phyloP scores from a whole-genome alignment of 2,329 filamentous ascomycete species.

The Xylariaceae sp. region DNA sequence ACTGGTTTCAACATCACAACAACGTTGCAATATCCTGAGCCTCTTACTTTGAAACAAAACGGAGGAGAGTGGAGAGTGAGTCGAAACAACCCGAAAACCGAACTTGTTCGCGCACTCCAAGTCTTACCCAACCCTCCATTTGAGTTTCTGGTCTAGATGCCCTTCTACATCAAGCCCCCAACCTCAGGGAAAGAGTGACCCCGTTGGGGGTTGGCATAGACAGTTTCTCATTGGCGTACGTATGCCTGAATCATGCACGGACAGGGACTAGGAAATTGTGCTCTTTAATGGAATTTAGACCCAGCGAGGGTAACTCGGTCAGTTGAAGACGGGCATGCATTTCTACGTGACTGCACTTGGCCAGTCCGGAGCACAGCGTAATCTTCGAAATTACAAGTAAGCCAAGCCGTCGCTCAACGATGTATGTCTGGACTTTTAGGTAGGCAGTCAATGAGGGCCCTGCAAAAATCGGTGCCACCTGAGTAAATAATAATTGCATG shows the following conservation, averaged over 20 bases:
- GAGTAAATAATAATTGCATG: no score
- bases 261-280: not conserved
- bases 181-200: slow-evolving; percentile 1
- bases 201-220: not conserved
- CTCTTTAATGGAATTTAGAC: no score
- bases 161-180: no score
- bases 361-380: no score
- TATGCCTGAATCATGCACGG: slow-evolving; percentile 16
- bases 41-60: slow-evolving; percentile 12
- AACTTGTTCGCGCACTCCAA: not conserved
- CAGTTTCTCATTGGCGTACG: slow-evolving; percentile 12
- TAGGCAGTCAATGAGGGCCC: slow-evolving; percentile 7
- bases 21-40: slow-evolving; percentile 1
- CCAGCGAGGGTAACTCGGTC: not conserved
- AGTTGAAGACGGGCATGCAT: not conserved
- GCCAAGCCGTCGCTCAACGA: no score
- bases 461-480: slow-evolving; percentile 6
- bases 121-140: slow-evolving; percentile 3
- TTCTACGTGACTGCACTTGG: no score
- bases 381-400: no score
- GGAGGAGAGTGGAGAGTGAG: slow-evolving; percentile 2
- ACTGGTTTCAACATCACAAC: no score
- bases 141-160: no score
- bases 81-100: slow-evolving; percentile 10
- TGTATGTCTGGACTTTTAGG: not conserved